These are phyloP conservation scores for Gastrodia elata DNA, from an alignment of 106 monocot genomes.

Conservation along the genomic window DNA sequence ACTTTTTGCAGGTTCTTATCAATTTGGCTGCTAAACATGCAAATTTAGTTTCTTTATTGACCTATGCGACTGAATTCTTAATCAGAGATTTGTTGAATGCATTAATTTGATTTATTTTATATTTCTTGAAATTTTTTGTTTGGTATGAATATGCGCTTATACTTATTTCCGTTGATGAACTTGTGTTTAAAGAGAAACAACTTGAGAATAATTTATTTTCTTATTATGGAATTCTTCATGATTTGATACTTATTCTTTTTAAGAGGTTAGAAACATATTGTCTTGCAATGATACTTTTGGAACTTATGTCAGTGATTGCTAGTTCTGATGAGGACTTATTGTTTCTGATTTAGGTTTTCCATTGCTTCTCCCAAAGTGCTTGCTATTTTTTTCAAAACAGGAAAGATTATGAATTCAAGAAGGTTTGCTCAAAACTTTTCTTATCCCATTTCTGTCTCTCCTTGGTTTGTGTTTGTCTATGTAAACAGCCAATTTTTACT, in stretches of 20 bases:
- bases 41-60: not conserved
- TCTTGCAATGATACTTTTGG: not conserved
- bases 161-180: not conserved
- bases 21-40: not conserved
- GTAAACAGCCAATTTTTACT: not conserved
- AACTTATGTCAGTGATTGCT: not conserved
- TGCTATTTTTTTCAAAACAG: not conserved
- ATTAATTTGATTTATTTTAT: not conserved
- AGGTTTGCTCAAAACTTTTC: not conserved
- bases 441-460: not conserved
- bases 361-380: slow-evolving; percentile 3
- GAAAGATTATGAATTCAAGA: slow-evolving; percentile 4
- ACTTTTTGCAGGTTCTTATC: not conserved
- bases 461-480: not conserved
- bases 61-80: not conserved
- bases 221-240: not conserved
- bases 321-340: not conserved
- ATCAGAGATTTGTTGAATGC: not conserved
- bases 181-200: not conserved
- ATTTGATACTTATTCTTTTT: not conserved
- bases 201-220: not conserved
- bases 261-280: not conserved
- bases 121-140: not conserved
- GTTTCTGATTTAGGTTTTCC: not conserved
- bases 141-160: not conserved